phyloP scores from a whole-genome alignment of 2,329 filamentous ascomycete species.

The Beauveria pseudobassiana region DNA sequence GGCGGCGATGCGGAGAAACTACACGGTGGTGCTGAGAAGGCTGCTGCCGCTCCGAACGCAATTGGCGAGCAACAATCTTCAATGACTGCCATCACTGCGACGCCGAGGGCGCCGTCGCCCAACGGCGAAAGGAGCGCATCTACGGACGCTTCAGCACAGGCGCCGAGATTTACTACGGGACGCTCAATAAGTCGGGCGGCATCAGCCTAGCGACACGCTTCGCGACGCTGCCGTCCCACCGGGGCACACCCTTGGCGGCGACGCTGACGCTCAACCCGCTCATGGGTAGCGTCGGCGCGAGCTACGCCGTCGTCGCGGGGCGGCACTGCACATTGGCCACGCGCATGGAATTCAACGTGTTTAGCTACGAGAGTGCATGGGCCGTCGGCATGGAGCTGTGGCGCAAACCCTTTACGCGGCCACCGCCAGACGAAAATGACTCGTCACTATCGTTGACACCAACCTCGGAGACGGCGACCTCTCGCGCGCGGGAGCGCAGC shows the following conservation, averaged over 20 bases:
- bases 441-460: constrained; percentile 18
- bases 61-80: neutral
- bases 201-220: constrained; percentile 85
- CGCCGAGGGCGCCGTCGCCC: neutral
- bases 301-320: constrained; percentile 84
- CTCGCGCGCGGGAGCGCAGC: constrained; percentile 30
- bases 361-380: constrained; percentile 94
- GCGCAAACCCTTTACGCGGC: constrained; percentile 51
- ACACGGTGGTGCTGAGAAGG: neutral
- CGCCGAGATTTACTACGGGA: constrained; percentile 90
- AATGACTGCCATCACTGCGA: neutral
- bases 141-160: constrained; percentile 84
- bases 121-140: constrained; percentile 48
- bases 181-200: constrained; percentile 87
- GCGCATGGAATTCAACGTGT: constrained; percentile 93
- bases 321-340: constrained; percentile 78
- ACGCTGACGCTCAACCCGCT: constrained; percentile 89
- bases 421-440: constrained; percentile 23
- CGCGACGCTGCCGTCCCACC: constrained; percentile 72
- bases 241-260: constrained; percentile 85
- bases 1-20: constrained; percentile 56
- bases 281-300: constrained; percentile 88
- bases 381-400: constrained; percentile 89
- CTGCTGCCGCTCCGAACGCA: neutral
- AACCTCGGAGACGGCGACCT: neutral